phyloP scores from a whole-genome alignment of 2,329 filamentous ascomycete species.

The Diaporthe sp. region DNA sequence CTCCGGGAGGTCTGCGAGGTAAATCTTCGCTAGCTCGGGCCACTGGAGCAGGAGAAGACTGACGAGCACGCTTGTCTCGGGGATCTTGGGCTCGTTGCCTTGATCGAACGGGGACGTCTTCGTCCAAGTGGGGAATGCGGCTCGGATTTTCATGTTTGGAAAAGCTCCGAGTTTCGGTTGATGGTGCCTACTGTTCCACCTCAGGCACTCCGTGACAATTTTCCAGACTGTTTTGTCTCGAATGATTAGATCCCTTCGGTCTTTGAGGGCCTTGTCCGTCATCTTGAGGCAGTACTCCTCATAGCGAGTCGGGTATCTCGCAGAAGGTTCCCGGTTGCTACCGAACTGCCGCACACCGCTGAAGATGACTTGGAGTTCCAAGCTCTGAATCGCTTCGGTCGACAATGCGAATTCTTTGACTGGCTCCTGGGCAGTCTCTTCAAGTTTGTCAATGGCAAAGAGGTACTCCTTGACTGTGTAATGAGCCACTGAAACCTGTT shows the following conservation, averaged over 20 bases:
- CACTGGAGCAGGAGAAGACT: constrained; percentile 24
- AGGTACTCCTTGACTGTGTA: constrained; percentile 39
- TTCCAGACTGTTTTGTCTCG: neutral
- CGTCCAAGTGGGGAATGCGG: neutral
- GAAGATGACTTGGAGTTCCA: constrained; percentile 33
- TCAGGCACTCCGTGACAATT: constrained; percentile 11
- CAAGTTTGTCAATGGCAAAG: neutral
- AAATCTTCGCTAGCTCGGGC: neutral
- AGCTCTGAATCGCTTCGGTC: neutral
- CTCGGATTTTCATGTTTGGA: neutral
- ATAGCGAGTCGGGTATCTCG: neutral
- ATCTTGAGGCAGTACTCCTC: constrained; percentile 33
- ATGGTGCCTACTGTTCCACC: neutral
- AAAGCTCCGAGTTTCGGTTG: neutral
- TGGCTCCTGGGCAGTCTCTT: neutral
- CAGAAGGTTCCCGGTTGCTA: too few relatives aligned
- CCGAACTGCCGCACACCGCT: constrained; percentile 15
- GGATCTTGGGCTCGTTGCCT: neutral
- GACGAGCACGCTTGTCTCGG: constrained; percentile 15
- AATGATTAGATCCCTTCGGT: neutral
- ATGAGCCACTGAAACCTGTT: constrained; percentile 24
- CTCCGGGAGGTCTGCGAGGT: neutral
- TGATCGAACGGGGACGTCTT: constrained; percentile 11
- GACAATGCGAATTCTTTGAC: constrained; percentile 18
- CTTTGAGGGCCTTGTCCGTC: constrained; percentile 19